phyloP scores from a whole-genome alignment of 768 basidiomycete species.

The Trametes cinnabarina region DNA sequence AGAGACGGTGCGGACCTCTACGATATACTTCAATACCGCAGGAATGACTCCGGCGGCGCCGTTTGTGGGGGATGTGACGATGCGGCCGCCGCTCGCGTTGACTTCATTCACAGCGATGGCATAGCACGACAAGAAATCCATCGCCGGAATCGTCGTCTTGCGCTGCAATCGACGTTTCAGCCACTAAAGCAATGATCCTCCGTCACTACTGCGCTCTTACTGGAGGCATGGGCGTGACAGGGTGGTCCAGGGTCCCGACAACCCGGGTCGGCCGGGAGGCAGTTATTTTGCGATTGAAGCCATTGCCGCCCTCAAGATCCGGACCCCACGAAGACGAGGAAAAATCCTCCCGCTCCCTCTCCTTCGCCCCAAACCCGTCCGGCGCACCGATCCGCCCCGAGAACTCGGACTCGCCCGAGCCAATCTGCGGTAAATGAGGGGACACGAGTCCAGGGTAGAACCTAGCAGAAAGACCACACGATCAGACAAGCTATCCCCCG shows the following conservation, averaged over 20 bases:
- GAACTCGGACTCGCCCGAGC: slow-evolving; percentile 22
- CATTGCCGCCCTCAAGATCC: not conserved
- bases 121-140: slow-evolving; percentile 92
- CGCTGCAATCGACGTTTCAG: slow-evolving; percentile 43
- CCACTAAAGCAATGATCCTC: not conserved
- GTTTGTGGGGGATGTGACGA: slow-evolving; percentile 93
- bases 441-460: slow-evolving; percentile 51
- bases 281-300: slow-evolving; percentile 1
- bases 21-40: slow-evolving; percentile 84
- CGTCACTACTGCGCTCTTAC: slow-evolving; percentile 41
- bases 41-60: slow-evolving; percentile 95
- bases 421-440: slow-evolving; percentile 38
- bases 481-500: too few relatives aligned
- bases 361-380: slow-evolving; percentile 6
- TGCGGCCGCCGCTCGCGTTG: slow-evolving; percentile 88
- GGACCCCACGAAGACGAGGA: not conserved
- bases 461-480: too few relatives aligned
- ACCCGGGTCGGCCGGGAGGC: slow-evolving; percentile 43
- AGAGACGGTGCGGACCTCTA: slow-evolving; percentile 51
- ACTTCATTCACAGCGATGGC: slow-evolving; percentile 96
- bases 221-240: slow-evolving; percentile 77
- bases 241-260: slow-evolving; percentile 76
- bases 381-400: slow-evolving; percentile 22
- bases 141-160: slow-evolving; percentile 84
- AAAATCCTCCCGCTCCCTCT: not conserved